Evolutionary conservation across 441 rosid genomes (phyloP), one percentile per base, ranked within the genome.

Genomic region (Adansonia grandidieri): DNA sequence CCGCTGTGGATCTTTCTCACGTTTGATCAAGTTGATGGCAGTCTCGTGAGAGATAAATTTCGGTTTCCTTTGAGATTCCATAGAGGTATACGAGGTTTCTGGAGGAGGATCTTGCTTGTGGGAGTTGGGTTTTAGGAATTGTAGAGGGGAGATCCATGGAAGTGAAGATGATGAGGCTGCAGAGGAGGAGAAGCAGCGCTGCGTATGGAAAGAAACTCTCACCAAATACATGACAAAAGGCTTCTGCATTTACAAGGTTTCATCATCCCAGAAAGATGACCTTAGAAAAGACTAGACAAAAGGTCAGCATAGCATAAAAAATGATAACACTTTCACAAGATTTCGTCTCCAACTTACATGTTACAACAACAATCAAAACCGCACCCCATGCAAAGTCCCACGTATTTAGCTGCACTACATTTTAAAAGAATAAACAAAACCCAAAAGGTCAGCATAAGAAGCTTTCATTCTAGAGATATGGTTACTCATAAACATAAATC

Each of bases 61-160:
- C 40, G 87, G 58, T 77, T 80, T 91, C 71, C 79, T 86, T 65
- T 5, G 76, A 53, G 70, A 9, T 71, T 82, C 84, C 15, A 51
- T 48, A 1, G 37, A 53, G 56, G 73, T 17, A 73, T 78, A 63
- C 67, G 87, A 78, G n/a, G 79, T 73, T 78, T 86, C 74, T 0
- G 82, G 75, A 28, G 89, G 87, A 47, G 85, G 76, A 71, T 86
- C 85, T 42, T 83, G 80, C 56, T 79, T 76, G 48, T 68, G 68
- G 24, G 28, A 24, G 70, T 76, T 45, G 54, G 73, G 63, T 73
- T 82, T 81, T 3, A 77, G 66, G 63, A 76, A 44, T 75, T 76
- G 82, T 69, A 89, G 84, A 17, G 93, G 94, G 82, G 92, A 87
- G 72, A 91, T 72, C 95, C 97, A 89, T 85, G 92, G 93, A 58